Conservation (phyloP, 768 basidiomycete species). For the Crassisporium funariophilum region DNA sequence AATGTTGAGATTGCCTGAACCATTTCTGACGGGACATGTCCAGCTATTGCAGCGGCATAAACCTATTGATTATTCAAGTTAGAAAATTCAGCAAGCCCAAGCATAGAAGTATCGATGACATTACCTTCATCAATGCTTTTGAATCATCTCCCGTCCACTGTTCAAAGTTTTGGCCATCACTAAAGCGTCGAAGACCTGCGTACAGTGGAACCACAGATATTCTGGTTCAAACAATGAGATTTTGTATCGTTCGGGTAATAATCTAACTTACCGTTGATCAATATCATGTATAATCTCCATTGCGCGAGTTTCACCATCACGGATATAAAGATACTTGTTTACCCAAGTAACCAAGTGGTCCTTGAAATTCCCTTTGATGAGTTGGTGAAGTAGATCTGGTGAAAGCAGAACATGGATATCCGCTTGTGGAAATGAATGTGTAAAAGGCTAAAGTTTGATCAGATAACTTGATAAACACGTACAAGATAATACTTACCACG, state of each 20-base stretch:
- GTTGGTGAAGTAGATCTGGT: constrained; percentile 37
- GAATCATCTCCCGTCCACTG: constrained; percentile 29
- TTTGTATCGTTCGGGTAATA: not conserved
- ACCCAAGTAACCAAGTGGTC: constrained; percentile 42
- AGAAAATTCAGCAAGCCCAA: not conserved
- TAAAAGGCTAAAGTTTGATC: constrained; percentile 28
- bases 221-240: not conserved
- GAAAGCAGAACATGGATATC: constrained; percentile 33
- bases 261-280: constrained; percentile 29
- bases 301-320: constrained; percentile 9
- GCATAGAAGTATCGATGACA: not conserved
- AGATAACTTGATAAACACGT: not conserved
- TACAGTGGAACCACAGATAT: constrained; percentile 18
- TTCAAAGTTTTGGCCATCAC: constrained; percentile 16
- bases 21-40: constrained; percentile 17
- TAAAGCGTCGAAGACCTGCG: constrained; percentile 18
- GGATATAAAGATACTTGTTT: constrained; percentile 27
- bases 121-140: constrained; percentile 29
- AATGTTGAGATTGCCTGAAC: constrained; percentile 16
- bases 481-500: constrained; percentile 23
- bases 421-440: constrained; percentile 27
- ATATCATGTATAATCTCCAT: constrained; percentile 34
- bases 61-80: constrained; percentile 20
- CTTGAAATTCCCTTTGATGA: constrained; percentile 42
- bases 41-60: constrained; percentile 20